Conservation (phyloP, 106 monocot species). For the Acanthochlamys bracteata region DNA sequence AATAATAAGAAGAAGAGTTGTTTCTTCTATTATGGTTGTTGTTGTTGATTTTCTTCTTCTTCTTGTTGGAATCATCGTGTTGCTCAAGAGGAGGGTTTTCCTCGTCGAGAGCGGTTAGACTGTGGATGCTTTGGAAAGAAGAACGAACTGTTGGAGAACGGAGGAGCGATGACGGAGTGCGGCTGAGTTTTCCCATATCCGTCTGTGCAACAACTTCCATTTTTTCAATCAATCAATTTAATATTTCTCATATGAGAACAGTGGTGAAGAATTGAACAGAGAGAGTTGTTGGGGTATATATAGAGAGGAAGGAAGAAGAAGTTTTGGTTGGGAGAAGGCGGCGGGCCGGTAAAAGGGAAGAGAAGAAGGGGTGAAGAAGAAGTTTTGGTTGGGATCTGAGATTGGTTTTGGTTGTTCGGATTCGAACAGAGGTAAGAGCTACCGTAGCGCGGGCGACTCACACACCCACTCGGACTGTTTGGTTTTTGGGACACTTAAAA, state of each 20-base stretch:
- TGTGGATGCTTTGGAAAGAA: slow-evolving; percentile 34
- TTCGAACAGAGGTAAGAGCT: too few species aligned
- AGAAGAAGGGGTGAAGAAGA: too few species aligned
- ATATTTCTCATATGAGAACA: not conserved
- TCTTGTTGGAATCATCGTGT: slow-evolving; percentile 2
- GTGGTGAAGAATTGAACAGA: not conserved
- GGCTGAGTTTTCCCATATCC: slow-evolving; percentile 27
- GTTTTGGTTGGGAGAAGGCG: not conserved
- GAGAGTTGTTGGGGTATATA: not conserved
- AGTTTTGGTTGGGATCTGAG: too few species aligned
- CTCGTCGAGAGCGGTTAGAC: slow-evolving; percentile 9
- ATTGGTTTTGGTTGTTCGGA: too few species aligned
- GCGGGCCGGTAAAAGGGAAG: not conserved
- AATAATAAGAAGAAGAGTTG: slow-evolving; percentile 8
- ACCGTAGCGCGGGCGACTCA: too few species aligned
- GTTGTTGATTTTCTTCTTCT: slow-evolving; percentile 10
- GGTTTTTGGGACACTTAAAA: too few species aligned
- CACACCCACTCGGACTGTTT: too few species aligned
- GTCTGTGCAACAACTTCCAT: not conserved
- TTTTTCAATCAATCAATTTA: not conserved
- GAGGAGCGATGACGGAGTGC: slow-evolving; percentile 53
- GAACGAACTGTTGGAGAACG: slow-evolving; percentile 56
- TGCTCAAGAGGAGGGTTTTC: not conserved
- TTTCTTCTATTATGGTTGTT: not conserved
- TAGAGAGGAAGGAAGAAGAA: too few species aligned